These are phyloP conservation scores for Asterophora lycoperdoides DNA, from an alignment of 768 basidiomycete genomes.

Conservation along the genomic window DNA sequence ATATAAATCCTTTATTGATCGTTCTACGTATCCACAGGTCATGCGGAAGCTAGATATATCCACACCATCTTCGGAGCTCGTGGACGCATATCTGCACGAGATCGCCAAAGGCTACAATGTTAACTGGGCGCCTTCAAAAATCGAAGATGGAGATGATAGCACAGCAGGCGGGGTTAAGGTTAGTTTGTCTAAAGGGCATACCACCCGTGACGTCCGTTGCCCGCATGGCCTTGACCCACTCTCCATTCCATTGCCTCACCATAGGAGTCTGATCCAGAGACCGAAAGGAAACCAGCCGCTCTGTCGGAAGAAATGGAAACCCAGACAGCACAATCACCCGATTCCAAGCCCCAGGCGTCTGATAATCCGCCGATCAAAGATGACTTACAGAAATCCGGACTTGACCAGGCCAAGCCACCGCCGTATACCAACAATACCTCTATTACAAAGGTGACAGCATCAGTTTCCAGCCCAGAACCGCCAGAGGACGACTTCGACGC, in stretches of 20 bases:
- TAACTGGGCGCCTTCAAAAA: slow-evolving; percentile 49
- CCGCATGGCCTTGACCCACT: slow-evolving; percentile 5
- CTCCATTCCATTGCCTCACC: slow-evolving; percentile 5
- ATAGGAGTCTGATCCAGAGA: slow-evolving; percentile 17
- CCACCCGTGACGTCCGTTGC: background rate
- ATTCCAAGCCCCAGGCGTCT: slow-evolving; percentile 38
- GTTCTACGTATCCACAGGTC: slow-evolving; percentile 44
- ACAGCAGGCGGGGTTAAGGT: slow-evolving; percentile 38
- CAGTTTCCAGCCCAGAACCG: slow-evolving; percentile 25
- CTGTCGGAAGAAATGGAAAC: slow-evolving; percentile 21
- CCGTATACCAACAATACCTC: slow-evolving; percentile 17
- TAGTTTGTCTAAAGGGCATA: slow-evolving; percentile 12
- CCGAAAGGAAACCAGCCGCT: slow-evolving; percentile 6
- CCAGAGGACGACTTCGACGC: slow-evolving; percentile 70
- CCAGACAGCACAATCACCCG: slow-evolving; percentile 27
- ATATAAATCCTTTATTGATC: slow-evolving; percentile 4
- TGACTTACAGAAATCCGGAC: slow-evolving; percentile 22
- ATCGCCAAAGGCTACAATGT: slow-evolving; percentile 87
- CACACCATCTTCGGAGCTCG: slow-evolving; percentile 69
- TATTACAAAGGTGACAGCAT: slow-evolving; percentile 18
- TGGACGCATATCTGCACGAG: slow-evolving; percentile 84
- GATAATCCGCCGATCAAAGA: slow-evolving; percentile 50
- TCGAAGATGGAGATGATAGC: slow-evolving; percentile 17
- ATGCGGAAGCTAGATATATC: slow-evolving; percentile 65
- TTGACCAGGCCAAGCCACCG: slow-evolving; percentile 15